A percentile compares a stretch with the other conserved stretches of the same genome.
phyloP scores from a whole-genome alignment of 2,329 filamentous ascomycete genomes.

The Seiridium cupressi region DNA sequence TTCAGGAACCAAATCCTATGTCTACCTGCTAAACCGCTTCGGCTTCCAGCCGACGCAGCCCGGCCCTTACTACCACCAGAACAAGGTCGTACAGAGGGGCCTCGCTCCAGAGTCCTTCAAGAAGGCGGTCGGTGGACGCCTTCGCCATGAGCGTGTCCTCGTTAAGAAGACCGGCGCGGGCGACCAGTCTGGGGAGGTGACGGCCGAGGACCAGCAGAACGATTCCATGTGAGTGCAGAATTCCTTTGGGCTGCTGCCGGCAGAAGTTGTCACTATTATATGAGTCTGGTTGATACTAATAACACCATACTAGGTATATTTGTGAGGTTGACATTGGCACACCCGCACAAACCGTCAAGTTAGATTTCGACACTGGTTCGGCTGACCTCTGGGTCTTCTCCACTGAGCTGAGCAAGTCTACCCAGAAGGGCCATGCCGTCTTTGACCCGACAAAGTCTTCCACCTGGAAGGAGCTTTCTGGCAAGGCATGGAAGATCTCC shows the following conservation, averaged over 20 bases:
- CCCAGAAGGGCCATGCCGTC: constrained; percentile 45
- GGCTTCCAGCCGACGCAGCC: constrained; percentile 60
- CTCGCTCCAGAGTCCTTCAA: constrained; percentile 38
- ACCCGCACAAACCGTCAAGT: constrained; percentile 57
- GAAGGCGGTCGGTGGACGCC: constrained; percentile 45
- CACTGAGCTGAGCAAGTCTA: constrained; percentile 39
- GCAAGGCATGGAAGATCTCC: constrained; percentile 60
- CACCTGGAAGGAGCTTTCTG: constrained; percentile 50
- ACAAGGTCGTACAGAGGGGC: constrained; percentile 45
- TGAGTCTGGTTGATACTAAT: background rate
- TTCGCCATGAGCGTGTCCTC: constrained; percentile 44
- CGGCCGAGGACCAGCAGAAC: constrained; percentile 64
- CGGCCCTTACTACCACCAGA: constrained; percentile 57
- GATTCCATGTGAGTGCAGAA: constrained; percentile 42
- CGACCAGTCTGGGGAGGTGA: constrained; percentile 45
- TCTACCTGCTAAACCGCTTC: constrained; percentile 59
- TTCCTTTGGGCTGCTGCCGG: background rate
- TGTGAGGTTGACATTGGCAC: constrained; percentile 64
- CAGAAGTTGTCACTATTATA: background rate
- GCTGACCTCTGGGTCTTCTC: constrained; percentile 69
- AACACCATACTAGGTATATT: constrained; percentile 46
- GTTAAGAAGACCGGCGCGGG: constrained; percentile 39
- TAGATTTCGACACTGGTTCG: constrained; percentile 72
- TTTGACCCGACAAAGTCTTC: constrained; percentile 62
- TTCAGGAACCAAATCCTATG: constrained; percentile 62